Evolutionary conservation across 2,329 filamentous ascomycete species (phyloP).

Genomic region (Drechslerella coelobrocha): DNA sequence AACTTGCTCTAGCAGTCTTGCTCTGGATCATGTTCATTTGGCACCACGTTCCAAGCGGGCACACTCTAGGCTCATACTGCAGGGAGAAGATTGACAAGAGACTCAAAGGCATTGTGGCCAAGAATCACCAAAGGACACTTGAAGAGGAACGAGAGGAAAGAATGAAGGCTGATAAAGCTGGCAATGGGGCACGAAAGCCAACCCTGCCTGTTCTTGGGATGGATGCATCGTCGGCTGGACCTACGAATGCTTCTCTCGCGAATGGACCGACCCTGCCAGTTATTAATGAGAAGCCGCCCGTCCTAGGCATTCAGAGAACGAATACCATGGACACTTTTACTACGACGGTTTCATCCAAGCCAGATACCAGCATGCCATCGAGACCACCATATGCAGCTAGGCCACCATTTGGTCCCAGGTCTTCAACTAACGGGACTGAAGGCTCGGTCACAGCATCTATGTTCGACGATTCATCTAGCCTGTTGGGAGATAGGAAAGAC

Average conservation of each 20-base stretch:
- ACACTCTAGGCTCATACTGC: slow-evolving; percentile 84
- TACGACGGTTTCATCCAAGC: slow-evolving; percentile 44
- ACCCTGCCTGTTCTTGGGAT: slow-evolving; percentile 34
- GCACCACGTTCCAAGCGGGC: slow-evolving; percentile 83
- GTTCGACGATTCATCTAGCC: slow-evolving; percentile 32
- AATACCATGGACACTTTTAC: slow-evolving; percentile 48
- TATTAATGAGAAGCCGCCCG: slow-evolving; percentile 32
- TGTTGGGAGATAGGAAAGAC: slow-evolving; percentile 32
- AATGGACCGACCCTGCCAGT: slow-evolving; percentile 30
- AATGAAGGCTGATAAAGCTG: slow-evolving; percentile 46
- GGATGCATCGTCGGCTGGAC: slow-evolving; percentile 7
- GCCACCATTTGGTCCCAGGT: slow-evolving; percentile 26
- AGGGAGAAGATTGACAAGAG: slow-evolving; percentile 88
- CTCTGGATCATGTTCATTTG: slow-evolving; percentile 90
- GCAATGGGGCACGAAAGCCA: slow-evolving; percentile 29
- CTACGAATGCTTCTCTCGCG: not conserved
- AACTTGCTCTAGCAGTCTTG: slow-evolving; percentile 74
- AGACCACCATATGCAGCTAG: slow-evolving; percentile 38
- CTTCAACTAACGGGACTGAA: slow-evolving; percentile 20
- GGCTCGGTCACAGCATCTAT: slow-evolving; percentile 17
- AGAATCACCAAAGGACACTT: slow-evolving; percentile 86
- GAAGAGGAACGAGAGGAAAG: slow-evolving; percentile 67
- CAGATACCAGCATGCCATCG: slow-evolving; percentile 31
- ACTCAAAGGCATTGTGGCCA: slow-evolving; percentile 80
- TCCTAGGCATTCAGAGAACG: slow-evolving; percentile 38